Conservation (phyloP, 805 yeast genomes). For the Candida chauliodis region DNA sequence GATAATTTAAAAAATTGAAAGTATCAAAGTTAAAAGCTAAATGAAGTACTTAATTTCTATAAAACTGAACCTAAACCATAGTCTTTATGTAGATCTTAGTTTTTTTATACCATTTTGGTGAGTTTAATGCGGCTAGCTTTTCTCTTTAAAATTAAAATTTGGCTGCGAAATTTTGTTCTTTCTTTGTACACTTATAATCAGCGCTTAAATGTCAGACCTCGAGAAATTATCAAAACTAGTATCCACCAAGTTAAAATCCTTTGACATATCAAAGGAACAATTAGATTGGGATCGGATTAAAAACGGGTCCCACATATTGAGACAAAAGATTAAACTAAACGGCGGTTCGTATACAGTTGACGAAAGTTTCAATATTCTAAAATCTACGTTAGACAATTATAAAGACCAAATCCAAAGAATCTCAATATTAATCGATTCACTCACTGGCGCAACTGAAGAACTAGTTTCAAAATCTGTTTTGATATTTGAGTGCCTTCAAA, state of each 20-base stretch:
- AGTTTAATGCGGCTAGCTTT: no score
- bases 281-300: slow-evolving; percentile 26
- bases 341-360: slow-evolving; percentile 29
- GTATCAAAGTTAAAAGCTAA: no score
- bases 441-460: background rate
- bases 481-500: slow-evolving; percentile 8
- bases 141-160: no score
- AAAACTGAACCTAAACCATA: no score
- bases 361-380: slow-evolving; percentile 32
- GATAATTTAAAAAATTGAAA: no score
- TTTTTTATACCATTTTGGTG: no score
- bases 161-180: slow-evolving; percentile 1
- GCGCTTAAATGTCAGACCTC: slow-evolving; percentile 7
- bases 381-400: slow-evolving; percentile 15
- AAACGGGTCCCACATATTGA: slow-evolving; percentile 30
- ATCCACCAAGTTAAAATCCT: slow-evolving; percentile 5
- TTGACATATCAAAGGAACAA: slow-evolving; percentile 11
- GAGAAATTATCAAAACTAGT: slow-evolving; percentile 9
- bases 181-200: no score
- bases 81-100: no score
- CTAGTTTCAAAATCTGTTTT: background rate
- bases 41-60: no score
- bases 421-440: background rate
- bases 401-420: slow-evolving; percentile 17
- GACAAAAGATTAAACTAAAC: slow-evolving; percentile 22